These are phyloP conservation scores for Pharus latifolius DNA, from an alignment of 176 grass and related monocot genomes.

Conservation along the genomic window DNA sequence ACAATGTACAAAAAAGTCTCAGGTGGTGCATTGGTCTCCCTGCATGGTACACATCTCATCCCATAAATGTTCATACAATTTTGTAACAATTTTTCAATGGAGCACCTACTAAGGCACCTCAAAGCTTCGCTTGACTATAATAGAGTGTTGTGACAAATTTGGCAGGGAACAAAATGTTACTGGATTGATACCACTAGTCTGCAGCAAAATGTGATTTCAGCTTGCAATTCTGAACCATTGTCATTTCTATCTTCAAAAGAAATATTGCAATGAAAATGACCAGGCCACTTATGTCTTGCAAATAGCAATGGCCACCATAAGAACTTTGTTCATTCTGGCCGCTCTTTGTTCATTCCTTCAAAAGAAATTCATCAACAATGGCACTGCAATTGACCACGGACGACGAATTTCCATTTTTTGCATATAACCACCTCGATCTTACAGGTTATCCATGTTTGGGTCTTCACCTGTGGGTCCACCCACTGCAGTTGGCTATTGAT, in stretches of 20 bases:
- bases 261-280: neutral
- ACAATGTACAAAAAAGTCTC: too few species aligned
- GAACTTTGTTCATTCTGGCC: neutral
- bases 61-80: neutral
- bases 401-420: too few species aligned
- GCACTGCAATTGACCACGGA: too few species aligned
- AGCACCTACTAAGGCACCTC: neutral
- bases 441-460: slow-evolving; percentile 9
- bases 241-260: neutral
- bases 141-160: neutral
- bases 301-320: neutral
- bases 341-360: too few species aligned
- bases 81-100: neutral
- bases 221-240: neutral
- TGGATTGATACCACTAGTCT: neutral
- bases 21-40: too few species aligned
- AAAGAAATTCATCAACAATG: neutral
- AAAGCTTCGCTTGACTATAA: neutral
- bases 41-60: neutral
- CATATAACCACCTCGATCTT: neutral
- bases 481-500: slow-evolving; percentile 1
- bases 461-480: slow-evolving; percentile 16
- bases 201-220: neutral
- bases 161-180: neutral
- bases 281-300: neutral